Percentiles rank a stretch among this genome's conserved stretches.
These are phyloP conservation scores for Podaxis mareebaensis DNA, from an alignment of 768 basidiomycete genomes.

Conservation along the genomic window DNA sequence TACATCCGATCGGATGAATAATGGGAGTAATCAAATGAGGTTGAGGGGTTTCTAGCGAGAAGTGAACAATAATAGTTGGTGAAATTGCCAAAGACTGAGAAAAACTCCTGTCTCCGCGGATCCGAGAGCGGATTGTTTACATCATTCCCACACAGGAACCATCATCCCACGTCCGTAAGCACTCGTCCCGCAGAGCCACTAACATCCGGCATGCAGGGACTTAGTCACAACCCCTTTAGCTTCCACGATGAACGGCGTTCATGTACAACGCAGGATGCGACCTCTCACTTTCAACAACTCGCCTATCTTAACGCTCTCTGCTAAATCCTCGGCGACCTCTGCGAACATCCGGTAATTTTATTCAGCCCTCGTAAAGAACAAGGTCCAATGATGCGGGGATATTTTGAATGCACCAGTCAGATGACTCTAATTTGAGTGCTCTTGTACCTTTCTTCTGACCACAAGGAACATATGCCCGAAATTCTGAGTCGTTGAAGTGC, in stretches of 20 bases:
- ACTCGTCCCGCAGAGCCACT: too few species aligned
- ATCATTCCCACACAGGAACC: neutral
- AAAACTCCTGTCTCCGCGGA: neutral
- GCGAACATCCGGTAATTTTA: neutral
- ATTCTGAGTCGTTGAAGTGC: neutral
- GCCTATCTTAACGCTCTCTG: too few species aligned
- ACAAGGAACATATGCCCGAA: neutral
- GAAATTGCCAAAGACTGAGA: neutral
- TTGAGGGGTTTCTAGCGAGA: too few species aligned
- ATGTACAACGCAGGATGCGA: too few species aligned
- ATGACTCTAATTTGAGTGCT: neutral
- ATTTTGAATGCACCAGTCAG: neutral
- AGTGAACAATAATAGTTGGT: neutral
- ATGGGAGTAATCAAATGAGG: too few species aligned
- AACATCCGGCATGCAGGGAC: too few species aligned
- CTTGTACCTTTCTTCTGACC: too few species aligned
- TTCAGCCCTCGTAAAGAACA: neutral
- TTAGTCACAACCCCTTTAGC: too few species aligned
- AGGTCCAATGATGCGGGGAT: neutral
- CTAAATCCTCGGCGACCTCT: neutral
- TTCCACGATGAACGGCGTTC: too few species aligned
- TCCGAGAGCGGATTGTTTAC: too few species aligned
- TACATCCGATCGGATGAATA: too few species aligned
- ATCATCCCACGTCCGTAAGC: neutral
- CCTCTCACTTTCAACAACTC: too few species aligned